Evolutionary conservation across 228 moss, liverwort and hornwort genomes (phyloP).

Genomic region (Sphagnum fallax): DNA sequence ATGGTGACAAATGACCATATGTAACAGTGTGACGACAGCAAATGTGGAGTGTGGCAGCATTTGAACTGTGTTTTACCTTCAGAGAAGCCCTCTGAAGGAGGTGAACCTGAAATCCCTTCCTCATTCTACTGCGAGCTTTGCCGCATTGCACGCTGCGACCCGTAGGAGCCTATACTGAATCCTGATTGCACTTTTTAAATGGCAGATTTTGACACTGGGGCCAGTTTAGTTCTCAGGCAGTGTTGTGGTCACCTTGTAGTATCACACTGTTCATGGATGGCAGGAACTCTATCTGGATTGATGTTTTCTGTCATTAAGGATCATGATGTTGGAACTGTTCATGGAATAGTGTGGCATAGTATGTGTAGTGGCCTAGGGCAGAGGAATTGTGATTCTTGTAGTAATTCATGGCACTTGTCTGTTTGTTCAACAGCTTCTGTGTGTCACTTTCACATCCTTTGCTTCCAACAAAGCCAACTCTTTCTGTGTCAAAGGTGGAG

Average conservation of each 20-base stretch:
- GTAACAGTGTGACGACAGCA: conserved; percentile 42
- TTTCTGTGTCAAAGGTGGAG: conserved; percentile 49
- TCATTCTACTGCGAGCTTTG: conserved; percentile 93
- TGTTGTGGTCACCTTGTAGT: no score
- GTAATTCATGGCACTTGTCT: neutral
- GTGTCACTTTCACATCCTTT: conserved; percentile 48
- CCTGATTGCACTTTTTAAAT: no score
- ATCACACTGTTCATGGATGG: no score
- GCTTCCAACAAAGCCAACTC: conserved; percentile 52
- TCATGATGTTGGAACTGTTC: no score
- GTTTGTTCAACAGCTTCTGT: conserved; percentile 53
- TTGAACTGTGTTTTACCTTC: conserved; percentile 90
- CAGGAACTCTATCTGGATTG: no score
- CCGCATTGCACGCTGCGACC: conserved; percentile 87
- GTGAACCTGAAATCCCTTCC: conserved; percentile 59
- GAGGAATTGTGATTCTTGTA: no score
- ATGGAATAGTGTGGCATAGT: no score
- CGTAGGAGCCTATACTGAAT: conserved; percentile 40
- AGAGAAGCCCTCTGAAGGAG: conserved; percentile 70
- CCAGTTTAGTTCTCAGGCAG: no score
- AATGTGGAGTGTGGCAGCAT: conserved; percentile 77
- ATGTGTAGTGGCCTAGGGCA: no score
- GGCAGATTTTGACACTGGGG: no score
- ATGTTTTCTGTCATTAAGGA: no score
- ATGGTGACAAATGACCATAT: conserved; percentile 19